Base-by-base conservation (phyloP, 805 yeast species). In the Lachancea lanzarotensis region DNA sequence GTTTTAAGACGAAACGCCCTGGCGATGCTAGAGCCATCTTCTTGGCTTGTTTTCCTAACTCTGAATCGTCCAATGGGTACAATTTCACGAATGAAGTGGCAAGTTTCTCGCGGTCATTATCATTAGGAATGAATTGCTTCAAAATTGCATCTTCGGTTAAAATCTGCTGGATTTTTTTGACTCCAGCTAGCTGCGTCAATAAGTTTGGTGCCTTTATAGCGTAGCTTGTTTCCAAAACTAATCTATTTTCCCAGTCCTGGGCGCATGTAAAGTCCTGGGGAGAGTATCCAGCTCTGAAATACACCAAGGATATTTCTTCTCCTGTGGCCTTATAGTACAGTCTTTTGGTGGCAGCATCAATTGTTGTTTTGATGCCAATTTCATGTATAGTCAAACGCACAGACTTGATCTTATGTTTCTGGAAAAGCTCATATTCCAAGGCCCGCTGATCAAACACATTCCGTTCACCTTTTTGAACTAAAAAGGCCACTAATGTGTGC, bases 131-230 rank as follows among this genome's bases (percentile, higher is more conserved):
- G 50, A 82, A 79, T 40, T 71, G 63, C 12, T 66, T 53, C 33
- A 93, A 54, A 4, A 72, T 63, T 8, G 62, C 57, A 17, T 72
- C 69, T 30, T 76, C 72, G 0, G 96, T 85, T 43, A 93, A 74
- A 20, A 89, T 69, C 63, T 93, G 98, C 67, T 93, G 99, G 42
- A 93, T 75, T 64, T 93, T 93, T 59, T 93, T 93, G 16, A 95
- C 81, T 1, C 99, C 99, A 18, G 95, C 78, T 46, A 93, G 71
- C 65, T 93, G 99, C 1, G 95, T 87, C 48, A 87, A 68, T 26
- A 91, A 68, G 3, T 93, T 81, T 2, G 99, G 99, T 50, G 96
- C 91, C 63, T 93, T 90, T 49, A 93, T 82, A 1, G 98, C 95
- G 42, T 71, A 62, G 10, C 90, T 75, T 8, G 76, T 71, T 60